Conservation (phyloP, 2,329 filamentous ascomycete species). For the Thielaviopsis cerberus region DNA sequence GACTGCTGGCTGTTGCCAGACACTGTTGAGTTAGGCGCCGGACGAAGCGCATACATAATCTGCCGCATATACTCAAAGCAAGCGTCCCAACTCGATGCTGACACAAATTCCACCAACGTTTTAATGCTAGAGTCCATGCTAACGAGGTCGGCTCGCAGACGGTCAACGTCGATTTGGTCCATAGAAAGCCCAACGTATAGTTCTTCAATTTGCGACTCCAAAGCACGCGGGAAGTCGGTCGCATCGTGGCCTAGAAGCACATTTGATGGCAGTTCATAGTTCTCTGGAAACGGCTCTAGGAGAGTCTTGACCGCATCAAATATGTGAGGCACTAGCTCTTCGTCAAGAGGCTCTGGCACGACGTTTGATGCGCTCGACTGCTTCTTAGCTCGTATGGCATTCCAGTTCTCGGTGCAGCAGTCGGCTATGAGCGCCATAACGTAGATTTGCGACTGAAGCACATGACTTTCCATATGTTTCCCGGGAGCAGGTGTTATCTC, state of each 20-base stretch:
- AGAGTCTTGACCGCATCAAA: conserved; percentile 38
- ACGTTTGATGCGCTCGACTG: conserved; percentile 9
- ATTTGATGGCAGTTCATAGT: conserved; percentile 35
- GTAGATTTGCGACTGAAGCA: conserved; percentile 46
- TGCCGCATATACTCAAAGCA: conserved; percentile 40
- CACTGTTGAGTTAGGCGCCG: neutral
- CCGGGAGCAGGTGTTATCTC: conserved; percentile 35
- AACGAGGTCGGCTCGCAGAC: conserved; percentile 6
- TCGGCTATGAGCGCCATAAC: conserved; percentile 45
- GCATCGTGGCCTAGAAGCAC: conserved; percentile 28
- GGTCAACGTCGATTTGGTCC: conserved; percentile 5
- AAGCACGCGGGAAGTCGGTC: conserved; percentile 5
- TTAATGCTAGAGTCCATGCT: conserved; percentile 37
- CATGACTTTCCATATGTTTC: conserved; percentile 30
- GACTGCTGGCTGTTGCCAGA: conserved; percentile 1
- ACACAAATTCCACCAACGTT: conserved; percentile 42
- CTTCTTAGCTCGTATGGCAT: conserved; percentile 21
- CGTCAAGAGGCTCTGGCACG: conserved; percentile 26
- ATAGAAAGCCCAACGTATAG: conserved; percentile 7
- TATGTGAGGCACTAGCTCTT: conserved; percentile 33
- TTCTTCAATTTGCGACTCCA: conserved; percentile 7
- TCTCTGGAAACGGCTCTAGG: conserved; percentile 40
- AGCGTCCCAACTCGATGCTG: conserved; percentile 42
- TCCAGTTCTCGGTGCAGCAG: conserved; percentile 45
- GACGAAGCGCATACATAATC: conserved; percentile 31